Percentiles rank a stretch among this genome's conserved stretches.
phyloP scores from a whole-genome alignment of 768 basidiomycete species.

The Termitomyces titanicus region DNA sequence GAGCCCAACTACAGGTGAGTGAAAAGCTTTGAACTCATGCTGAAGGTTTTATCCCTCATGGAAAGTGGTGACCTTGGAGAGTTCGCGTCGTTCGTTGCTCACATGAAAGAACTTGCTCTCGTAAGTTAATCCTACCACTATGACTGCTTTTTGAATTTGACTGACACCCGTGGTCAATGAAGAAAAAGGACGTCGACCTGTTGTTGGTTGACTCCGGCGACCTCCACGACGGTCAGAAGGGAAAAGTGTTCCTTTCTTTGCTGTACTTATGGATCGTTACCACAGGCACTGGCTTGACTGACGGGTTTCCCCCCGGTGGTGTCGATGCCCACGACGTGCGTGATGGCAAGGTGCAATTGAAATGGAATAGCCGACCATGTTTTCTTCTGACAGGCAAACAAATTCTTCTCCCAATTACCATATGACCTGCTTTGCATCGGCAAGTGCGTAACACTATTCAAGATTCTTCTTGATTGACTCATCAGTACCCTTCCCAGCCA shows the following conservation, averaged over 20 bases:
- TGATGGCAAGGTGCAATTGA: too few species aligned
- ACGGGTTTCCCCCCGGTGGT: conserved; percentile 68
- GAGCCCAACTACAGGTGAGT: conserved; percentile 71
- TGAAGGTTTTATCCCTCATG: neutral
- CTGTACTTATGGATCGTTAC: neutral
- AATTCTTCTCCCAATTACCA: conserved; percentile 67
- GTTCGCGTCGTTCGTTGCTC: conserved; percentile 79
- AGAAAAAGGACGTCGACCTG: conserved; percentile 75
- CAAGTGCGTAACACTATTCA: conserved; percentile 46
- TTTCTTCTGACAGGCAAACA: conserved; percentile 50
- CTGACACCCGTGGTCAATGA: neutral
- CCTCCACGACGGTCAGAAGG: conserved; percentile 55
- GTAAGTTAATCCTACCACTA: conserved; percentile 27
- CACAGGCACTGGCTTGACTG: conserved; percentile 71
- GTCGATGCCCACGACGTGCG: conserved; percentile 71
- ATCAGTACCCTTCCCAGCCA: conserved; percentile 59
- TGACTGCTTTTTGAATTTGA: neutral
- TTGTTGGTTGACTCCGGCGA: conserved; percentile 80
- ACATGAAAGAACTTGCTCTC: conserved; percentile 74
- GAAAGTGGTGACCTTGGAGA: conserved; percentile 66
- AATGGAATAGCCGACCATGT: neutral
- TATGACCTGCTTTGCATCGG: conserved; percentile 86
- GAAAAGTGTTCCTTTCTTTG: neutral
- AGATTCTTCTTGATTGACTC: conserved; percentile 31
- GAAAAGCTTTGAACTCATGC: neutral